These are phyloP conservation scores for Exophiala dermatitidis DNA, from an alignment of 2,329 filamentous ascomycete species.

Conservation along the genomic window DNA sequence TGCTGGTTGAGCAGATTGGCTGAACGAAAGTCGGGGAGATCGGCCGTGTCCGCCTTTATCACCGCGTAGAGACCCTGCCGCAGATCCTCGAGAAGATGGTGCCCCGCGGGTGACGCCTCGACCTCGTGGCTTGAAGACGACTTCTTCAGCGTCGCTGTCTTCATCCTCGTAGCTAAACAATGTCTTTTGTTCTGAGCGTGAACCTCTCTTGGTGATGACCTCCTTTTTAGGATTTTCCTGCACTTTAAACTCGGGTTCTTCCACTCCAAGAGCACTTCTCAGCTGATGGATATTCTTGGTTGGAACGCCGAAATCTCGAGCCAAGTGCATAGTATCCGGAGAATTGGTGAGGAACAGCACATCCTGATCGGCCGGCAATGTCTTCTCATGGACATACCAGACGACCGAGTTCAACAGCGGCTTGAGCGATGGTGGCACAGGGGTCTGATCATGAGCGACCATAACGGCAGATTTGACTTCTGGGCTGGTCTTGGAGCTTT, in stretches of 20 bases:
- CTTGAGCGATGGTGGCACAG: slow-evolving; percentile 37
- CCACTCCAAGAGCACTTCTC: slow-evolving; percentile 42
- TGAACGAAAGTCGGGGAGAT: slow-evolving; percentile 21
- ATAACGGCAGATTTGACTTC: slow-evolving; percentile 32
- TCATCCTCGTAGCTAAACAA: slow-evolving; percentile 41
- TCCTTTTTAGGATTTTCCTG: slow-evolving; percentile 42
- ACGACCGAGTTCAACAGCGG: slow-evolving; percentile 40
- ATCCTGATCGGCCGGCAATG: slow-evolving; percentile 30
- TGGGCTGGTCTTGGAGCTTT: slow-evolving; percentile 41
- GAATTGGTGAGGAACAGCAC: slow-evolving; percentile 41
- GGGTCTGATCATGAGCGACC: slow-evolving; percentile 18
- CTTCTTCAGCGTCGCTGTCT: slow-evolving; percentile 44
- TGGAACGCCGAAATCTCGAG: slow-evolving; percentile 42
- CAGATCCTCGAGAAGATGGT: slow-evolving; percentile 9
- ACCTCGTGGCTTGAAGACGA: slow-evolving; percentile 36
- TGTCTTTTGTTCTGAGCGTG: slow-evolving; percentile 35
- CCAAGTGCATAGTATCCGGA: slow-evolving; percentile 37
- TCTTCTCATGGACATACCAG: slow-evolving; percentile 38
- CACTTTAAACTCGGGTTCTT: slow-evolving; percentile 41
- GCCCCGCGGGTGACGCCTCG: slow-evolving; percentile 16
- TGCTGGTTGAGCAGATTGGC: slow-evolving; percentile 9
- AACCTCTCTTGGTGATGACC: slow-evolving; percentile 22
- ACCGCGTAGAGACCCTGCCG: slow-evolving; percentile 8
- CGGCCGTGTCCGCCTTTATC: slow-evolving; percentile 9
- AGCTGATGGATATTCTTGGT: slow-evolving; percentile 44